Evolutionary conservation across 495 filamentous ascomycete genomes (phyloP).

Genomic region (Daldinia bambusicola): DNA sequence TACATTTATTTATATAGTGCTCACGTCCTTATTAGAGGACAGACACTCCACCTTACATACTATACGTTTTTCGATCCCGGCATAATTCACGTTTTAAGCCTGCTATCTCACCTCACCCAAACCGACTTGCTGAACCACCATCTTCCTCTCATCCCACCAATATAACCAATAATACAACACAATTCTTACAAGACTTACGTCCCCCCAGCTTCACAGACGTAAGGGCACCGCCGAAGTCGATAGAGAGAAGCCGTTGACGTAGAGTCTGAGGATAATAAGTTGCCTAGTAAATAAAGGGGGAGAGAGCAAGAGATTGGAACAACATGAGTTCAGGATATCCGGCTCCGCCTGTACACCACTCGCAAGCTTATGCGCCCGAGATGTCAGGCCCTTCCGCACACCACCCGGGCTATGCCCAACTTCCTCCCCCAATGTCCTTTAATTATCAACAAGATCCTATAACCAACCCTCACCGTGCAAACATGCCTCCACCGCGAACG

Average conservation of each 20-base stretch:
- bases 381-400: constrained; percentile 47
- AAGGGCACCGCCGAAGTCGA: constrained; percentile 13
- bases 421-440: constrained; percentile 47
- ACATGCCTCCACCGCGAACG: constrained; percentile 48
- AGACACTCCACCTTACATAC: constrained; percentile 18
- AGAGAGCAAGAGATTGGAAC: constrained; percentile 23
- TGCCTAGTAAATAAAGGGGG: constrained; percentile 25
- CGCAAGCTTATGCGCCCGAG: constrained; percentile 43
- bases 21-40: constrained; percentile 37
- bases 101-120: constrained; percentile 7
- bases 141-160: constrained; percentile 15
- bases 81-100: constrained; percentile 10
- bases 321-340: constrained; percentile 51
- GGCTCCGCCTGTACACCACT: constrained; percentile 48
- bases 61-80: constrained; percentile 34
- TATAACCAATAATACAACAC: too few relatives aligned
- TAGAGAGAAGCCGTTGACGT: constrained; percentile 3
- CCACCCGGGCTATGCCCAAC: constrained; percentile 47
- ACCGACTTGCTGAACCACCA: constrained; percentile 22
- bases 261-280: constrained; percentile 8
- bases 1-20: constrained; percentile 30
- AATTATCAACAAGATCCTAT: constrained; percentile 48
- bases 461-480: constrained; percentile 48
- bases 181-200: constrained; percentile 6
- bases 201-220: constrained; percentile 16